Evolutionary conservation across 2,329 filamentous ascomycete genomes (phyloP).

Genomic region (Myriangium duriaei): DNA sequence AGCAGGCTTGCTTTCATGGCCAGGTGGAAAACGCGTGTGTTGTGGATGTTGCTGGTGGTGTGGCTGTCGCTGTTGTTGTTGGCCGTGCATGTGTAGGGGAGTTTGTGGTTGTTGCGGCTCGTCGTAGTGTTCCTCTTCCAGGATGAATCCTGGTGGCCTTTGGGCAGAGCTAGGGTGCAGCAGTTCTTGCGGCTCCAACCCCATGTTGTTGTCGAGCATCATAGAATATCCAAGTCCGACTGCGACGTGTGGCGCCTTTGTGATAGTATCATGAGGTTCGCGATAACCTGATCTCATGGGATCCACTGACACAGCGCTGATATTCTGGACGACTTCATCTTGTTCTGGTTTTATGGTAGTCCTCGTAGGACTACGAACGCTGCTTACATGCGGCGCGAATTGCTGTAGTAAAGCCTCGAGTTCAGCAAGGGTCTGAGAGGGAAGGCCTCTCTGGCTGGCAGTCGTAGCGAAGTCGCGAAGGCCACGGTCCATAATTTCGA

Average conservation of each 20-base stretch:
- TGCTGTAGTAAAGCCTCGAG: conserved; percentile 13
- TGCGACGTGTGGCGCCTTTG: conserved; percentile 6
- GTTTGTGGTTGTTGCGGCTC: conserved; percentile 15
- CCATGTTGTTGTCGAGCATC: conserved; percentile 11
- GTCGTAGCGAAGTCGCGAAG: conserved; percentile 57
- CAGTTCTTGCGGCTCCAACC: conserved; percentile 4
- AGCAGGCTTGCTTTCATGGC: neutral
- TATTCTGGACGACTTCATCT: conserved; percentile 4
- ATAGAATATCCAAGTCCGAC: conserved; percentile 19
- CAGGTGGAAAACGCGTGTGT: neutral
- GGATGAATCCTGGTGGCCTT: conserved; percentile 8
- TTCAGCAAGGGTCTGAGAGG: conserved; percentile 10
- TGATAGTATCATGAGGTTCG: neutral
- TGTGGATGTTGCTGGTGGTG: neutral
- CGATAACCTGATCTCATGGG: conserved; percentile 4
- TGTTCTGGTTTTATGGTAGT: neutral
- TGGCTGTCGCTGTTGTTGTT: neutral
- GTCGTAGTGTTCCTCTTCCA: conserved; percentile 13
- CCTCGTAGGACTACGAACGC: conserved; percentile 15
- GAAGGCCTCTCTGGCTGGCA: conserved; percentile 4
- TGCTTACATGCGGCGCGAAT: conserved; percentile 13
- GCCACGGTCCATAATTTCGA: conserved; percentile 60
- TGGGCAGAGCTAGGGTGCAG: neutral
- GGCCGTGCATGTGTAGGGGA: neutral
- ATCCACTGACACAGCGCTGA: conserved; percentile 7